Evolutionary conservation across 2,329 filamentous ascomycete genomes (phyloP), one percentile per base, ranked within the genome.

Genomic region (Karstenula rhodostoma): DNA sequence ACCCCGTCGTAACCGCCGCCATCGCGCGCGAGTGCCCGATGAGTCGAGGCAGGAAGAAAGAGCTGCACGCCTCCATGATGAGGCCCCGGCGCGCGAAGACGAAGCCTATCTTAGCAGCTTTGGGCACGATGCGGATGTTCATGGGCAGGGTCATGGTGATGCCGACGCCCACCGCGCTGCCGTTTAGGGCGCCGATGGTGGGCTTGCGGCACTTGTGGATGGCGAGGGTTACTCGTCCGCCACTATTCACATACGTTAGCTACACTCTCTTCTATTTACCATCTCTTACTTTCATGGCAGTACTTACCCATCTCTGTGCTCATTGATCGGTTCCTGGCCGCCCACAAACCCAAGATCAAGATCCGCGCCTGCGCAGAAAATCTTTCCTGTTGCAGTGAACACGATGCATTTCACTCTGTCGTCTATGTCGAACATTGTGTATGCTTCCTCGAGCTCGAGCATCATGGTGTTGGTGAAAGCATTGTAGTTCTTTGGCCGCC

Each of bases 31-130:
- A 84, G 57, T 84, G 80, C 59, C 91, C 90, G 61, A 93, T 84
- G 27, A 93, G 80, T 0, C 89, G 84, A 2, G 90, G 90, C 37
- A 93, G 81, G 80, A 91, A 93, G 76, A 85, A 93, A 9, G 86
- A 89, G 53, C 84, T 87, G 71, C 86, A 89, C 0, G 89, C 90
- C 77, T 94, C 91, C 85, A 91, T 89, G 60, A 87, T 83, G 69
- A 93, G 82, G 1, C 90, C 90, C 46, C 90, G 83, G 27, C 89
- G 85, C 25, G 85, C 83, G 75, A 93, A 94, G 19, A 92, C 89
- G 72, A 93, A 91, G 55, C 90, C 90, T 63, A 93, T 85, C 71
- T 90, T 90, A 2, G 89, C 88, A 12, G 79, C 77, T 43, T 78
- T 73, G 65, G 85, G 86, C 42, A 79, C 82, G 32, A 85, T 78